Base-by-base conservation (phyloP, 1,284 basidiomycete species). In the Phylloporus sp. region DNA sequence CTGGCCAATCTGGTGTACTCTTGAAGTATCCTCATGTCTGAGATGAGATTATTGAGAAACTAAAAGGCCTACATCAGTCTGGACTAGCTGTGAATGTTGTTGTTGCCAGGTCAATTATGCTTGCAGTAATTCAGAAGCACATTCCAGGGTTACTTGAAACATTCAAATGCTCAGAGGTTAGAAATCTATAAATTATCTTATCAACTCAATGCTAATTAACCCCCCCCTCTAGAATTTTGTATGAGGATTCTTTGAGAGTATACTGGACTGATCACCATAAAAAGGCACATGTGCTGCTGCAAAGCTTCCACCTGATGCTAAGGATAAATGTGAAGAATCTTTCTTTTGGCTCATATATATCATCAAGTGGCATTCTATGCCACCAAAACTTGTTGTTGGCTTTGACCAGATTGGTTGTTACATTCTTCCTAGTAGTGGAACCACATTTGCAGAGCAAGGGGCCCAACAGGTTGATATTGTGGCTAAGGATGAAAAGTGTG, bases 71-170 rank as follows among this genome's bases (percentile, higher is more conserved):
- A 60, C 11, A 61, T 65, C 5, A 42, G 24, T 53, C 50, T 34
- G 50, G 40, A 2, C 22, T 74, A 11, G 53, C 62, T 11, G 62
- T 73, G 24, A 65, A 63, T 37, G 55, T 66, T n/a, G n/a, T n/a
- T n/a, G n/a, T n/a, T n/a, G n/a, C 26, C 22, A 67, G 39, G 24
- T 61, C 29, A 4, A 56, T 61, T 39, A 61, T 61, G 60, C 20
- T 61, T 22, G 46, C 34, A 20, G 47, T 56, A 2, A 56, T 61
- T 56, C 37, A 56, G 20, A 20, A 47, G 3, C 11, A 15, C 6
- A 22, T 39, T 50, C 37, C 53, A 17, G n/a, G 50, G 7, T 42
- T 61, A 5, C 63, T 70, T 26, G n/a, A 1, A 13, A 26, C 7
- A 20, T 54, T 54, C 15, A 54, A 54, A 20, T 54, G 26, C 26